Conservation (phyloP, 768 basidiomycete genomes). For the Gautieria morchelliformis region DNA sequence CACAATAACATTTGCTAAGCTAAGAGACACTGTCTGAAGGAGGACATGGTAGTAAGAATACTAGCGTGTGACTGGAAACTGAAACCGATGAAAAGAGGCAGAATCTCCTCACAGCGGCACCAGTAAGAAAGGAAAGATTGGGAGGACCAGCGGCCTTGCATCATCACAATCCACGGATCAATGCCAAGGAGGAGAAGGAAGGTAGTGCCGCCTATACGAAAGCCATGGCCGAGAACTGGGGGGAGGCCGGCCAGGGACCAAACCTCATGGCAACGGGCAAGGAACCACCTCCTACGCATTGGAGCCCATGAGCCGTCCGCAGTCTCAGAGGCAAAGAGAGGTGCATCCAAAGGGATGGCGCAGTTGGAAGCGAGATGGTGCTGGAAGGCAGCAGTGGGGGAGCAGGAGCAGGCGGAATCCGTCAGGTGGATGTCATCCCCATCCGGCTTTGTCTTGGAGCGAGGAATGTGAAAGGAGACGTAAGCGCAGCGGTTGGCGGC, state of each 20-base stretch:
- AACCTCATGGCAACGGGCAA: slow-evolving; percentile 19
- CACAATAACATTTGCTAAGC: too few species aligned
- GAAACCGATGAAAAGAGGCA: too few species aligned
- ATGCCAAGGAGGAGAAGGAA: slow-evolving; percentile 6
- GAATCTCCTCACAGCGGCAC: too few species aligned
- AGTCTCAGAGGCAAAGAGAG: slow-evolving; percentile 4
- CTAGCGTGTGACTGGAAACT: too few species aligned
- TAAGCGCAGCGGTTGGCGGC: background rate
- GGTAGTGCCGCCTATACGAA: slow-evolving; percentile 13
- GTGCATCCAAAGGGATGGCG: background rate
- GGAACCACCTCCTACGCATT: slow-evolving; percentile 5
- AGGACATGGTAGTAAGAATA: too few species aligned
- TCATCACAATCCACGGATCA: too few species aligned
- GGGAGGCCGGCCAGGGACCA: background rate
- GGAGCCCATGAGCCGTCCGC: background rate
- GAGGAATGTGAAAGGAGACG: background rate
- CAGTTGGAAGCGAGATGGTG: slow-evolving; percentile 7
- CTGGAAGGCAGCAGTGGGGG: too few species aligned
- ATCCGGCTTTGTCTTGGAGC: background rate
- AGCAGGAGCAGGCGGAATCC: too few species aligned
- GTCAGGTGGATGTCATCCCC: too few species aligned
- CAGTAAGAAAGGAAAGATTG: slow-evolving; percentile 6
- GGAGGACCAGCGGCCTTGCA: slow-evolving; percentile 11
- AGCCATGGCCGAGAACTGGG: slow-evolving; percentile 8
- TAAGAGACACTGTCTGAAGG: too few species aligned